Conservation (phyloP, 1,284 basidiomycete genomes). For the Anthracocystis panici-leucophaei region DNA sequence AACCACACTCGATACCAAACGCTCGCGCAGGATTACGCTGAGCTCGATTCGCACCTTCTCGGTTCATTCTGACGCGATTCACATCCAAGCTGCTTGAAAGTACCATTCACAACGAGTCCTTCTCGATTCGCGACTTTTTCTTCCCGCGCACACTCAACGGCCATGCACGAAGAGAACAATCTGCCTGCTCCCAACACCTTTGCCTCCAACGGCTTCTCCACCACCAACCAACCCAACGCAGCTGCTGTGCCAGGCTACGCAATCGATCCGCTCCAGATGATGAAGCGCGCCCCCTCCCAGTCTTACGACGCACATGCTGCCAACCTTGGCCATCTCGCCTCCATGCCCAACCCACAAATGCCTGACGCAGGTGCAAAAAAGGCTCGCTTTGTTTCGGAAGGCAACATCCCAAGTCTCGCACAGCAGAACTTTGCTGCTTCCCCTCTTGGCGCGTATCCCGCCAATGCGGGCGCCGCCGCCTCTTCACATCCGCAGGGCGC, state of each 20-base stretch:
- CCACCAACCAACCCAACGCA: slow-evolving; percentile 16
- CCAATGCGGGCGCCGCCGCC: slow-evolving; percentile 11
- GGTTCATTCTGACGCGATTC: not conserved
- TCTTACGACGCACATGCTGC: slow-evolving; percentile 53
- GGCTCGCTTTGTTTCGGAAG: slow-evolving; percentile 60
- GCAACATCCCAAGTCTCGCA: slow-evolving; percentile 49
- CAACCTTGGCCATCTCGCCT: slow-evolving; percentile 30
- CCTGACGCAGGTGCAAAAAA: slow-evolving; percentile 46
- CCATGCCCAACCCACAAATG: slow-evolving; percentile 28
- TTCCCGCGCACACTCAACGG: slow-evolving; percentile 10
- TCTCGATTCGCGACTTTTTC: not conserved
- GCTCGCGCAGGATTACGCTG: slow-evolving; percentile 8
- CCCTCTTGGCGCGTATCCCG: slow-evolving; percentile 16
- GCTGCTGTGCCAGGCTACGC: slow-evolving; percentile 30
- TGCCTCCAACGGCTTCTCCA: slow-evolving; percentile 31
- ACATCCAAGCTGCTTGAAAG: not conserved
- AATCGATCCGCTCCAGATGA: slow-evolving; percentile 52
- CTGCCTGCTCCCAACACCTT: slow-evolving; percentile 34
- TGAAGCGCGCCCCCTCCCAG: slow-evolving; percentile 58
- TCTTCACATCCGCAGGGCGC: slow-evolving; percentile 21
- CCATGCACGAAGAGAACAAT: slow-evolving; percentile 37
- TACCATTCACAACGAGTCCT: not conserved
- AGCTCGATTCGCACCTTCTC: slow-evolving; percentile 2
- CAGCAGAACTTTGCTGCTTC: slow-evolving; percentile 39
- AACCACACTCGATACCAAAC: not conserved